Evolutionary conservation across 2,329 filamentous ascomycete genomes (phyloP), one percentile per base, ranked within the genome.

Genomic region (Allantophomopsis lycopodina): DNA sequence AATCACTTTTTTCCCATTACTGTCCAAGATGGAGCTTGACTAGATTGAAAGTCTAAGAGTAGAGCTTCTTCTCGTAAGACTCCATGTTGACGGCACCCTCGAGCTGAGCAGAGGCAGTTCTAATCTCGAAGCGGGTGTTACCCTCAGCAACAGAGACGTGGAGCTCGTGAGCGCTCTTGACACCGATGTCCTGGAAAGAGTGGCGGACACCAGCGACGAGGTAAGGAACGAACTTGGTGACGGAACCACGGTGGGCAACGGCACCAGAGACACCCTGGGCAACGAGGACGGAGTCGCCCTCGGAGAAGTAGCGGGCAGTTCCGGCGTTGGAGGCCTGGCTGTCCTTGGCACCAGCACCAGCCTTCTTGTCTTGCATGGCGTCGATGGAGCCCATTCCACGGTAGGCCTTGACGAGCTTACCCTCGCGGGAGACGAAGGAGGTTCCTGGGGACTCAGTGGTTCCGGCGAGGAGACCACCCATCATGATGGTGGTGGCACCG

Each of bases 31-130:
- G 23, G 18, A 20, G 18, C n/a, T n/a, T n/a, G n/a, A n/a, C n/a
- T n/a, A n/a, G n/a, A n/a, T n/a, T n/a, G n/a, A 4, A 8, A 20
- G 10, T 28, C 23, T 77, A 95, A 54, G 87, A 86, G 65, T 94
- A 98, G 50, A 98, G 82, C 76, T 96, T 98, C 83, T 98, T 98
- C 72, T 96, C 91, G 60, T 94, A 96, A 60, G 85, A 89, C 69
- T 96, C 87, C 73, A 98, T 87, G 67, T 96, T 93, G 45, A 98
- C 88, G 58, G 89, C 91, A 48, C 91, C 91, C 71, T 98, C 91
- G 43, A 93, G 73, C 73, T 94, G 87, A 38, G 91, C 91, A 62
- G 87, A 94, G 44, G 87, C 83, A 45, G 87, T 96, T 53, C 91
- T 75, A 55, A 96, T 72, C 71, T 98, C 91, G 59, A 98, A 98